These are phyloP conservation scores for Oryza meyeriana DNA, from an alignment of 176 grass and related monocot genomes.

Conservation along the genomic window DNA sequence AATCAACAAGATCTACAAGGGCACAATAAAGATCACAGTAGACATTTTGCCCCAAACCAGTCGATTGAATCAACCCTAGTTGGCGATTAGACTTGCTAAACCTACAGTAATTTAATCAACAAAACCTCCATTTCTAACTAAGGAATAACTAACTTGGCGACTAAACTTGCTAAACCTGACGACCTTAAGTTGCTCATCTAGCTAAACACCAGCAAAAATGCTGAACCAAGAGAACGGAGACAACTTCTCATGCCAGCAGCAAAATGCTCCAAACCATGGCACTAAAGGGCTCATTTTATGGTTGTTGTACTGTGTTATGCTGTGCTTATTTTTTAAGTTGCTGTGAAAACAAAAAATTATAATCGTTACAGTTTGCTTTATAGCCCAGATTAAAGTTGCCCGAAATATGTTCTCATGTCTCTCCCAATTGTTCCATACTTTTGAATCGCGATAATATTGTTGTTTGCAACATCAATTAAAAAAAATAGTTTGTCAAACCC, in stretches of 20 bases:
- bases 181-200: not conserved
- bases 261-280: not conserved
- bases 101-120: not conserved
- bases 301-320: too few species aligned
- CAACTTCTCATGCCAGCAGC: not conserved
- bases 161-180: not conserved
- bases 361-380: too few species aligned
- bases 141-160: not conserved
- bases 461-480: too few species aligned
- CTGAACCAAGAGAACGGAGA: not conserved
- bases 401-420: too few species aligned
- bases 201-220: not conserved
- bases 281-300: too few species aligned
- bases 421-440: too few species aligned
- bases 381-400: too few species aligned
- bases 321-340: too few species aligned
- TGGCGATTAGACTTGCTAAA: not conserved
- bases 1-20: not conserved
- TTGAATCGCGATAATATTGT: too few species aligned
- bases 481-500: too few species aligned
- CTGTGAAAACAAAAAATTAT: too few species aligned
- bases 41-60: not conserved
- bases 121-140: not conserved
- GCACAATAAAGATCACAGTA: not conserved
- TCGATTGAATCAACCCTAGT: not conserved